Conservation (phyloP, 257 asterid genomes). For the Jacaranda copaia region DNA sequence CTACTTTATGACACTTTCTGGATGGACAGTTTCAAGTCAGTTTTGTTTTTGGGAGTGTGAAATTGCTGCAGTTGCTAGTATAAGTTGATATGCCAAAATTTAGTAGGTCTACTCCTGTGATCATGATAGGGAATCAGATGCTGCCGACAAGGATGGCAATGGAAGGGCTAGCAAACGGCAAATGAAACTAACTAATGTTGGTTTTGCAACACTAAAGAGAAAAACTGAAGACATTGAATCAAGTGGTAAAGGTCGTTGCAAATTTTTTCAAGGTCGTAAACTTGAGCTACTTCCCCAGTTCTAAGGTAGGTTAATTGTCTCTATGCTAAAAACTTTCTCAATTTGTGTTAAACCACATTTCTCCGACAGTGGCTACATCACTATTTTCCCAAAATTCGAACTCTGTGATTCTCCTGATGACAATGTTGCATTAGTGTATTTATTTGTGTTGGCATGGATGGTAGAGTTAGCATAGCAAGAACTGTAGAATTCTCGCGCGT, state of each 20-base stretch:
- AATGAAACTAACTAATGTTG: constrained; percentile 68
- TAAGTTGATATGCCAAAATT: neutral
- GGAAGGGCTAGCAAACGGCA: constrained; percentile 68
- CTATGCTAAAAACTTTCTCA: neutral
- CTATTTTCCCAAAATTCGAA: neutral
- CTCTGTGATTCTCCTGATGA: neutral
- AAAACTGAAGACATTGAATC: constrained; percentile 88
- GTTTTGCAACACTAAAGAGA: constrained; percentile 64
- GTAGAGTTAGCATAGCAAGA: constrained; percentile 8
- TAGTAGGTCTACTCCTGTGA: constrained; percentile 24
- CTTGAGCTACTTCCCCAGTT: constrained; percentile 77
- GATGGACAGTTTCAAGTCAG: too few species aligned
- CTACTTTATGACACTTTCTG: too few species aligned
- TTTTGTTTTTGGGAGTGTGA: too few species aligned
- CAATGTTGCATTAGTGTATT: neutral
- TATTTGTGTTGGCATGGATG: neutral
- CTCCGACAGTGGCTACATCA: neutral
- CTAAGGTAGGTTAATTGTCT: constrained; percentile 39
- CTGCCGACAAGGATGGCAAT: constrained; percentile 58
- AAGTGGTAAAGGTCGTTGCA: constrained; percentile 85
- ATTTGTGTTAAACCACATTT: constrained; percentile 4
- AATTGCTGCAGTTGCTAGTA: neutral
- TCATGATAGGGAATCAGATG: constrained; percentile 77
- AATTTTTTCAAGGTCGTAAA: constrained; percentile 93
- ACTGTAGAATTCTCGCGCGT: neutral